Evolutionary conservation across 2,329 filamentous ascomycete genomes (phyloP).

Genomic region (Hymenoscyphus scutula): DNA sequence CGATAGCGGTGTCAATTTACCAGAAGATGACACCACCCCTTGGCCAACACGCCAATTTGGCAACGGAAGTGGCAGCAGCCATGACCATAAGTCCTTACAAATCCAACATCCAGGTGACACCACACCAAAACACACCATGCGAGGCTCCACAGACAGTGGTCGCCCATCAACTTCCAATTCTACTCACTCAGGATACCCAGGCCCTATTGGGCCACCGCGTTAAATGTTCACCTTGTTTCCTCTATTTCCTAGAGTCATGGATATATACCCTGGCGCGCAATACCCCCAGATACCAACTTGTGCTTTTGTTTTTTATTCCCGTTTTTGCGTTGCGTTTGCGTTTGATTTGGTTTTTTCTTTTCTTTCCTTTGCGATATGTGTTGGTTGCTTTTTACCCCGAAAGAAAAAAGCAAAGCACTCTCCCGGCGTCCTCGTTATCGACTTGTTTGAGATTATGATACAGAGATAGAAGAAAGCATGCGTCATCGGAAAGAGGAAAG

Average conservation of each 20-base stretch:
- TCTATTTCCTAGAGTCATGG: conserved; percentile 36
- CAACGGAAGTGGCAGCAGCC: conserved; percentile 56
- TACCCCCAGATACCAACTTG: conserved; percentile 35
- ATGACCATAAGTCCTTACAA: conserved; percentile 57
- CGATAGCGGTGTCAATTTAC: conserved; percentile 90
- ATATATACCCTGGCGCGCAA: conserved; percentile 40
- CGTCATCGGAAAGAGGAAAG: conserved; percentile 25
- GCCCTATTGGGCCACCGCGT: conserved; percentile 86
- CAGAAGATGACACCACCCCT: conserved; percentile 73
- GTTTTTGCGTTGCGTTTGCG: conserved; percentile 16
- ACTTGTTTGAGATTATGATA: conserved; percentile 23
- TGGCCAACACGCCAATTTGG: conserved; percentile 62
- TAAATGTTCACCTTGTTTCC: conserved; percentile 31
- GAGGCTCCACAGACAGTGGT: conserved; percentile 86
- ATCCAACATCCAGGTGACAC: conserved; percentile 74
- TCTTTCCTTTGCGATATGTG: conserved; percentile 14
- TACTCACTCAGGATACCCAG: conserved; percentile 93
- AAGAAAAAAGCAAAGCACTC: conserved; percentile 25
- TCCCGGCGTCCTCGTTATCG: conserved; percentile 22
- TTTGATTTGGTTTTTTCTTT: conserved; percentile 11
- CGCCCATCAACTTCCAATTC: conserved; percentile 94
- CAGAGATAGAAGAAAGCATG: conserved; percentile 31
- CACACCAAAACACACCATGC: conserved; percentile 78
- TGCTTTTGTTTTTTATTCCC: conserved; percentile 27
- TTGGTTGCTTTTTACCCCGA: conserved; percentile 17